Conservation (phyloP, 2,329 filamentous ascomycete species). For the Apiospora pterosperma region DNA sequence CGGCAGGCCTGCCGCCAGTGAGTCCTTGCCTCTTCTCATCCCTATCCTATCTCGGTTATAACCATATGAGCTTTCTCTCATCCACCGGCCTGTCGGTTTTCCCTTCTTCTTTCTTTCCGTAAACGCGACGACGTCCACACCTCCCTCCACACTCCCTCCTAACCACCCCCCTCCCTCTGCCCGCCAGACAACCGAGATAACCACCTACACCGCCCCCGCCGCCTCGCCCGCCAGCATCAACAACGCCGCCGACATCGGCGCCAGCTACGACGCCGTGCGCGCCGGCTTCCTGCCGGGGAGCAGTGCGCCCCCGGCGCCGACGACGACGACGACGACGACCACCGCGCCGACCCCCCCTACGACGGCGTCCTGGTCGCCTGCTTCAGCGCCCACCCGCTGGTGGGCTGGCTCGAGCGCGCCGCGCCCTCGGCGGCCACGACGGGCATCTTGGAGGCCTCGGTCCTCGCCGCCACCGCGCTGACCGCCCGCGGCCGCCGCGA, state of each 20-base stretch:
- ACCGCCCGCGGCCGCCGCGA: constrained; percentile 32
- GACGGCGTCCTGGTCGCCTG: constrained; percentile 85
- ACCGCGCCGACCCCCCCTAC: constrained; percentile 35
- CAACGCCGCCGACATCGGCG: constrained; percentile 62
- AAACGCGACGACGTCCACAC: no score
- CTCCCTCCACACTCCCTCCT: no score
- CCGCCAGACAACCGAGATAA: constrained; percentile 45
- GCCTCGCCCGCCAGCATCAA: constrained; percentile 73
- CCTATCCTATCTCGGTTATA: constrained; percentile 3
- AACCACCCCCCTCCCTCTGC: no score
- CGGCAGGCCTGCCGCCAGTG: constrained; percentile 37
- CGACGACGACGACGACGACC: no score
- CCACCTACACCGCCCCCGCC: constrained; percentile 63
- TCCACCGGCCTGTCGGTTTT: neutral
- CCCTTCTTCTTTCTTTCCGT: neutral
- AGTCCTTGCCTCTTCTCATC: constrained; percentile 5
- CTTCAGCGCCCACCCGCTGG: constrained; percentile 81
- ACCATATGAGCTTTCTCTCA: neutral
- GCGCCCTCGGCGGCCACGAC: constrained; percentile 47
- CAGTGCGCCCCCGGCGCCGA: constrained; percentile 18
- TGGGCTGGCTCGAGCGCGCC: constrained; percentile 47
- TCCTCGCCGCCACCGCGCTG: constrained; percentile 60
- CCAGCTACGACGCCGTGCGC: constrained; percentile 61
- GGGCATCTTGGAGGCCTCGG: constrained; percentile 85
- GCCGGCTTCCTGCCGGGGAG: constrained; percentile 44